Evolutionary conservation across 352 stramenopile genomes (phyloP), one percentile per base, ranked within the genome.

Genomic region (Phytophthora multivora): DNA sequence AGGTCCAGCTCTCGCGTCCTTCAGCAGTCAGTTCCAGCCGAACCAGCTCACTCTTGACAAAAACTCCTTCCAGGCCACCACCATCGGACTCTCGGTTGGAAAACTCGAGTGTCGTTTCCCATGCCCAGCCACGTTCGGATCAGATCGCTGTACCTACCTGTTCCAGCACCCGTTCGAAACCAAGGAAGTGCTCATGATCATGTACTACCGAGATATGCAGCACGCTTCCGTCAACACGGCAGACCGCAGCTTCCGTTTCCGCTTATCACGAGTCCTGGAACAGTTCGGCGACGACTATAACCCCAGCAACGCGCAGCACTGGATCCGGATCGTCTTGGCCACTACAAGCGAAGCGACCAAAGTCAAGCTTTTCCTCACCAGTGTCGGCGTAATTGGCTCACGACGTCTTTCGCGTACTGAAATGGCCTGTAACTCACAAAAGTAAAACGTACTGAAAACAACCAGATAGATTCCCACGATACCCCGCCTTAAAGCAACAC

Each of bases 181-280:
- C 35, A 87, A 86, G 26, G 80, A 90, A 49, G 69, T 91, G 33
- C 55, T 80, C 11, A 91, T 91, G 80, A 49, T 89, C 59, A 91
- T 90, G 79, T 90, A 78, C 71, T 88, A 89, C 60, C 79, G 75
- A 30, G 79, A 91, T 45, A 90, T 91, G 80, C 38, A 64, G 47
- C 66, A 88, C 16, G 52, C 71, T 3, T 71, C 68, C 46, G 42
- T 89, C n/a, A 67, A 57, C n/a, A 21, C 72, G 8, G 47, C 59
- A 39, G 79, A 87, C 15, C 58, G 68, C 21, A 72, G 63, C 45
- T 78, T 90, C 47, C 65, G 66, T 5, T 91, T 91, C 51, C 69
- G 76, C 2, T 51, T 89, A 33, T 58, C 63, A 11, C 63, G 54
- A 39, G 49, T 61, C 5, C 61, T 91, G 11, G 64, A 80, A 19